Percentiles rank a stretch among this genome's conserved stretches.
Conservation (phyloP, 2,329 filamentous ascomycete species). For the Fusarium sp. region DNA sequence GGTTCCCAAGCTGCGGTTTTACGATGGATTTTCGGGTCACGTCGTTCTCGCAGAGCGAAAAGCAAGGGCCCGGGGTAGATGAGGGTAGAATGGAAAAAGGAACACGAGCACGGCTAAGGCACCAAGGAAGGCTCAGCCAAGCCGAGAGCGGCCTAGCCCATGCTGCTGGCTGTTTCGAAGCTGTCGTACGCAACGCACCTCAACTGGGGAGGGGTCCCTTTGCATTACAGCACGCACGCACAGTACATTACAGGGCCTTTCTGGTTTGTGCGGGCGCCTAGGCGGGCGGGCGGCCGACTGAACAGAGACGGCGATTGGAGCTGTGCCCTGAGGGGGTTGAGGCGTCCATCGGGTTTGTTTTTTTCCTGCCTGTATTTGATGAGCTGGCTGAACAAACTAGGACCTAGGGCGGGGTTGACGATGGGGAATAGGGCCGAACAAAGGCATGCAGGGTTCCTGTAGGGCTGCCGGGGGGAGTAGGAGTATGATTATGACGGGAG, state of each 20-base stretch:
- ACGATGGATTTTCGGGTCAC: not conserved
- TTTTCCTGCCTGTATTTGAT: conserved; percentile 8
- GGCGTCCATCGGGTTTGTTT: conserved; percentile 3
- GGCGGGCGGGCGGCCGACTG: conserved; percentile 41
- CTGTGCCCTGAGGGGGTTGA: conserved; percentile 12
- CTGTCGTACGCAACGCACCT: not conserved
- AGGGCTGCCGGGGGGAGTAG: conserved; percentile 15
- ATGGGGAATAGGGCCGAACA: conserved; percentile 30
- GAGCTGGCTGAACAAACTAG: conserved; percentile 16
- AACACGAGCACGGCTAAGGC: conserved; percentile 3
- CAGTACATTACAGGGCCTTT: conserved; percentile 10
- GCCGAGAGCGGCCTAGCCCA: conserved; percentile 12
- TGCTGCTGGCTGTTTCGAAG: conserved; percentile 9
- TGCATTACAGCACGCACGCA: not conserved
- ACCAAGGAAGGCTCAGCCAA: conserved; percentile 5
- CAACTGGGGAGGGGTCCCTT: not conserved
- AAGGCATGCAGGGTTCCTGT: conserved; percentile 8
- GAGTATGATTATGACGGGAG: conserved; percentile 4
- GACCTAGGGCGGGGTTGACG: conserved; percentile 9
- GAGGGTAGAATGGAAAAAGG: not conserved
- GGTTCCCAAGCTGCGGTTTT: not conserved
- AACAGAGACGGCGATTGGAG: conserved; percentile 38
- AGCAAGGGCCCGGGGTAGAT: not conserved
- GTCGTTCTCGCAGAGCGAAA: not conserved
- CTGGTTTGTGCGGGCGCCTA: conserved; percentile 18